Percentiles rank a stretch among this genome's conserved stretches.
These are phyloP conservation scores for Lentinula aciculospora DNA, from an alignment of 768 basidiomycete species.

Conservation along the genomic window DNA sequence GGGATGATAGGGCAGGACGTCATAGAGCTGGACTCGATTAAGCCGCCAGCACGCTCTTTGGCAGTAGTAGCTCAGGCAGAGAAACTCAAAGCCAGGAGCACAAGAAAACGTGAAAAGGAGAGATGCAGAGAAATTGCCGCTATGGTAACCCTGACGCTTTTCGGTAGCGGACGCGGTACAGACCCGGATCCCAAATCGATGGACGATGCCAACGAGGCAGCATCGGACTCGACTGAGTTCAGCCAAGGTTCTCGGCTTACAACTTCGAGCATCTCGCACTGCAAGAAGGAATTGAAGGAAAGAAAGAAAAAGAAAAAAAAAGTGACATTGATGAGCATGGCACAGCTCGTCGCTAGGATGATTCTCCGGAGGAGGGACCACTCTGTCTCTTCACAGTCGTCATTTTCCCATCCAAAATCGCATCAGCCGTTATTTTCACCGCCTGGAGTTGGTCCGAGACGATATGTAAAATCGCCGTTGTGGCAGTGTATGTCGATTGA, in stretches of 20 bases:
- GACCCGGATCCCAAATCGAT: not conserved
- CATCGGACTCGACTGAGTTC: not conserved
- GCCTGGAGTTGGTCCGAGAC: not conserved
- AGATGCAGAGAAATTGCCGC: not conserved
- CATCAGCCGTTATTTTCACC: not conserved
- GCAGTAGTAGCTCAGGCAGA: not conserved
- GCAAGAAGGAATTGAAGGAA: not conserved
- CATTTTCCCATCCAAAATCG: not conserved
- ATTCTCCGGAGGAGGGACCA: not conserved
- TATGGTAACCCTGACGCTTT: not conserved
- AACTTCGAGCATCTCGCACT: not conserved
- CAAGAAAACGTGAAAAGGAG: not conserved
- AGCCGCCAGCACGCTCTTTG: not conserved
- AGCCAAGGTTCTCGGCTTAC: not conserved
- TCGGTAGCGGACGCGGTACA: not conserved
- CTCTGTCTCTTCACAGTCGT: not conserved
- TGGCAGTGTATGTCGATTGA: not conserved
- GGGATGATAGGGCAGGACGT: not conserved
- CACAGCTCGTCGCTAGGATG: slow-evolving; percentile 3
- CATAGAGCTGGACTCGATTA: not conserved
- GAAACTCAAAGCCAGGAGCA: not conserved
- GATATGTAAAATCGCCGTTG: not conserved
- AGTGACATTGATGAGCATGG: not conserved
- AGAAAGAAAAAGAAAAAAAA: not conserved
- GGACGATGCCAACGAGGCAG: not conserved